Evolutionary conservation across 371 early-diverging fungal species (phyloP), one percentile per base, ranked within the genome.

Genomic region (Smittium culicis): DNA sequence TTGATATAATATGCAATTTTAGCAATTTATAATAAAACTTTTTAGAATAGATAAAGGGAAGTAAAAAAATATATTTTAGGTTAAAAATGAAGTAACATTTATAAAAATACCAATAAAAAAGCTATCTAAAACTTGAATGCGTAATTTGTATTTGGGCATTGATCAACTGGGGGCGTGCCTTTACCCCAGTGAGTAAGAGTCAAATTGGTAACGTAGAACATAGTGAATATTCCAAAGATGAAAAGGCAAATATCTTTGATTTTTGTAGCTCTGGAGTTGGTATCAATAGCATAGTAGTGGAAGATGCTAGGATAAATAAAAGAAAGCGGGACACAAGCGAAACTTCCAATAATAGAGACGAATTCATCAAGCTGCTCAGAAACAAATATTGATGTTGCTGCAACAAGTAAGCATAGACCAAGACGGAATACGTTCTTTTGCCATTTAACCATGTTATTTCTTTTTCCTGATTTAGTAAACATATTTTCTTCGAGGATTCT

Each of bases 311-410:
- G 92, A 73, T 85, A 91, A 67, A 91, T 89, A 61, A 83, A 82
- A 68, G 79, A 73, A 34, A 82, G 68, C 11, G 81, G 83, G 2
- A 81, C 86, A 75, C 94, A 96, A 27, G 92, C 88, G 66, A 93
- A 83, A 61, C 88, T 88, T 0, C 94, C 96, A 34, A 93, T 88
- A 58, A 94, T 81, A 58, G 88, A 85, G 45, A 96, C 92, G 66
- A 96, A 89, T 68, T 90, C 88, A 77, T 94, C 92, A 33, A 96
- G 78, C 70, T 88, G 85, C 70, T 80, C 82, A 28, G 90, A 84
- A 11, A 94, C 94, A 20, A 79, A 76, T 73, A 84, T 88, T 16
- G 93, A 88, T 30, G 91, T 81, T 25, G 80, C n/a, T 3, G 85
- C 89, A 14, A 87, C 77, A 0, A 82, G 68, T 24, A 82, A 57